Conservation (phyloP, 371 early-diverging fungal genomes). For the Circinella minor region DNA sequence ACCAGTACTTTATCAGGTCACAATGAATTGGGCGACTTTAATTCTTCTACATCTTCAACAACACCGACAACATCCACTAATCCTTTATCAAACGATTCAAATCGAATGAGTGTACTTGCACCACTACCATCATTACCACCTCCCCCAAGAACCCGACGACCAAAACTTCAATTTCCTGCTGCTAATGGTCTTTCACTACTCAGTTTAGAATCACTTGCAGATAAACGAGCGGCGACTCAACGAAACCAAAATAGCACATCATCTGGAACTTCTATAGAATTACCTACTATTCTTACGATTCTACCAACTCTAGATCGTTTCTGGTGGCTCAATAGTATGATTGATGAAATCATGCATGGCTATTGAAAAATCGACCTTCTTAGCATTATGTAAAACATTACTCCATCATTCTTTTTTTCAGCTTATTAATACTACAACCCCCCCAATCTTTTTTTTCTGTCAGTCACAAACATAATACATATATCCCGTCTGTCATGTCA, state of each 20-base stretch:
- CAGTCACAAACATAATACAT: no score
- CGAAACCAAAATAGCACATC: neutral
- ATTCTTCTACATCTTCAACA: neutral
- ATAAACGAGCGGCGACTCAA: neutral
- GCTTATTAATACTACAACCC: neutral
- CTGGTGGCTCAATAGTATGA: conserved; percentile 26
- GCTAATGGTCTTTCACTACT: conserved; percentile 2
- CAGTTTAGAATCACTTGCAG: conserved; percentile 15
- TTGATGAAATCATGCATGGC: conserved; percentile 26
- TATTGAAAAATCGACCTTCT: neutral
- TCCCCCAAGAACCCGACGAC: conserved; percentile 31
- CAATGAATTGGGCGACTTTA: neutral
- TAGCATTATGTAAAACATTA: neutral
- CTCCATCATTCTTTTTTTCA: neutral
- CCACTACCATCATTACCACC: conserved; percentile 22
- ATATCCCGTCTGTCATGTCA: no score
- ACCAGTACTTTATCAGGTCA: neutral
- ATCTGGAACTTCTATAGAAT: conserved; percentile 11
- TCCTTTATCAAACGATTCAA: neutral
- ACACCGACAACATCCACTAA: neutral
- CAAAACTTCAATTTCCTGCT: conserved; percentile 21
- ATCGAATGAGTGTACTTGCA: neutral
- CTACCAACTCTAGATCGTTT: conserved; percentile 24
- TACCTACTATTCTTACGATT: conserved; percentile 19
- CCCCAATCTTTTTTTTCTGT: no score